These are phyloP conservation scores for Yamadazyma sp. DNA, from an alignment of 1,139 yeast species.

Conservation along the genomic window DNA sequence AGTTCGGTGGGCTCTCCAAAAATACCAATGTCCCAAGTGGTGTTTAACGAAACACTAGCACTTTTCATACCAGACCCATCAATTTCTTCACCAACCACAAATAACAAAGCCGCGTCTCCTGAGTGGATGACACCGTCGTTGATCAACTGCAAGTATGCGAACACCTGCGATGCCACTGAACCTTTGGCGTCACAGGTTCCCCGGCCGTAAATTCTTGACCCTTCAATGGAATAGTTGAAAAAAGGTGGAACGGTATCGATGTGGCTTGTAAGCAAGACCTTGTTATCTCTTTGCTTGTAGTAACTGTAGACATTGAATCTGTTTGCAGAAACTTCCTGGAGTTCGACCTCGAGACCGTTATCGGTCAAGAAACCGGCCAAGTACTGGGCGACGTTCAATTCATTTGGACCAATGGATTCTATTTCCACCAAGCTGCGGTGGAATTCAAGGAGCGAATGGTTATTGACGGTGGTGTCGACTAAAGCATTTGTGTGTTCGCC, in stretches of 20 bases:
- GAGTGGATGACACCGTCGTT: slow-evolving; percentile 36
- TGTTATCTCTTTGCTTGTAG: slow-evolving; percentile 52
- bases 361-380: slow-evolving; percentile 34
- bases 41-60: slow-evolving; percentile 39
- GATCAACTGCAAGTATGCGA: slow-evolving; percentile 48
- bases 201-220: slow-evolving; percentile 56
- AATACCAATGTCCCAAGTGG: slow-evolving; percentile 59
- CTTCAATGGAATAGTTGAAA: slow-evolving; percentile 51
- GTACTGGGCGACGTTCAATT: slow-evolving; percentile 29
- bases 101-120: slow-evolving; percentile 60
- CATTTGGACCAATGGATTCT: slow-evolving; percentile 36
- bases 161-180: slow-evolving; percentile 62
- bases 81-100: slow-evolving; percentile 69
- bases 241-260: slow-evolving; percentile 75
- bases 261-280: slow-evolving; percentile 59
- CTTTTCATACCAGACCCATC: slow-evolving; percentile 60
- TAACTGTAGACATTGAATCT: slow-evolving; percentile 63
- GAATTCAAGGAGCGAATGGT: slow-evolving; percentile 20
- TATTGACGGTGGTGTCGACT: slow-evolving; percentile 13
- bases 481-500: slow-evolving; percentile 1
- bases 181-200: slow-evolving; percentile 72
- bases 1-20: slow-evolving; percentile 78
- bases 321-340: slow-evolving; percentile 30
- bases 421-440: slow-evolving; percentile 37
- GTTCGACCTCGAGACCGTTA: slow-evolving; percentile 54